These are phyloP conservation scores for Fusarium paranaense DNA, from an alignment of 2,329 filamentous ascomycete species.

Conservation along the genomic window DNA sequence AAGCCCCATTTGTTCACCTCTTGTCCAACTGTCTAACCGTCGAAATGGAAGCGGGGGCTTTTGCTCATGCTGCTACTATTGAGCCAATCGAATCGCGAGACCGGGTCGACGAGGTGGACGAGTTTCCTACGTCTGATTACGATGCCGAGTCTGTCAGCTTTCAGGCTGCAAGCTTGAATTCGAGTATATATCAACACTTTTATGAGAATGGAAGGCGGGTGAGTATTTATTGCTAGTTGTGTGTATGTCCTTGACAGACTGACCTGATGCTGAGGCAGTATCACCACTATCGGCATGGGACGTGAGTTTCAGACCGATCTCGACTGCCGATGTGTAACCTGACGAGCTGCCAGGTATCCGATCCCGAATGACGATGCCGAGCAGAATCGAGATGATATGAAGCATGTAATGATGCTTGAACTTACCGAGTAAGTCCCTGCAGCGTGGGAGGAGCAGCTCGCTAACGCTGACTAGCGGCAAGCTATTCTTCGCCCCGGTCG, in stretches of 20 bases:
- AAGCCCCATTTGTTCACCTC: neutral
- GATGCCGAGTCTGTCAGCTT: slow-evolving; percentile 26
- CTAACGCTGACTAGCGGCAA: slow-evolving; percentile 30
- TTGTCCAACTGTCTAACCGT: neutral
- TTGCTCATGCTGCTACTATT: neutral
- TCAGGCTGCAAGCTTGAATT: slow-evolving; percentile 34
- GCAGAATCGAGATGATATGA: slow-evolving; percentile 43
- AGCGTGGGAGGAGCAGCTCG: accelerated
- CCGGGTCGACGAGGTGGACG: slow-evolving; percentile 25
- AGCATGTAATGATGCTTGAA: slow-evolving; percentile 48
- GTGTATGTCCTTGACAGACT: neutral
- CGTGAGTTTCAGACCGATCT: slow-evolving; percentile 10
- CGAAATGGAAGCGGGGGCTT: neutral
- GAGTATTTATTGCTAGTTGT: neutral
- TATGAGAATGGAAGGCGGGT: slow-evolving; percentile 42
- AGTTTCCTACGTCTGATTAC: slow-evolving; percentile 37
- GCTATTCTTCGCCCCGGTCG: slow-evolving; percentile 33
- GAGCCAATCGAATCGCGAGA: neutral
- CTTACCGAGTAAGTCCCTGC: slow-evolving; percentile 37
- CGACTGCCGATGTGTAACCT: neutral
- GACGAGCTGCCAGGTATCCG: slow-evolving; percentile 37
- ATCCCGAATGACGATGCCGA: slow-evolving; percentile 45
- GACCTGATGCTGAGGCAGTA: slow-evolving; percentile 16
- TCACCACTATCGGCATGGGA: slow-evolving; percentile 41
- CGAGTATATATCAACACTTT: slow-evolving; percentile 39